Conservation (phyloP, 208 protist genomes). For the Herpetomonas samuelpessoai region DNA sequence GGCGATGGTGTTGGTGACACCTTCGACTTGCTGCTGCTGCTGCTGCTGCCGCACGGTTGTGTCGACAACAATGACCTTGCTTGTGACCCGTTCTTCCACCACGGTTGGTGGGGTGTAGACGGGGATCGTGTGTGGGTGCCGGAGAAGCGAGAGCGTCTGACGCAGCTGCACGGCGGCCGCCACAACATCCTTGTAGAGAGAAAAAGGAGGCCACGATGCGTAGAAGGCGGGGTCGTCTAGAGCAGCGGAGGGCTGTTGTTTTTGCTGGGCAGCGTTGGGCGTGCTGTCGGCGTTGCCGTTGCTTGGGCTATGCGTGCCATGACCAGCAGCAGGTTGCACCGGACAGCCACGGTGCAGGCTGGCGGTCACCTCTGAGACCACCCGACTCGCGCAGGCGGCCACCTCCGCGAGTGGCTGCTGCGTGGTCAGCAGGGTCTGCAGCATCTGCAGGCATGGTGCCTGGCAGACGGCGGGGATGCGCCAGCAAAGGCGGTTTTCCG, state of each 20-base stretch:
- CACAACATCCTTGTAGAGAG: slow-evolving; percentile 15
- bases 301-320: neutral
- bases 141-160: slow-evolving; percentile 29
- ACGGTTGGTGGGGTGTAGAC: slow-evolving; percentile 46
- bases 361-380: slow-evolving; percentile 13
- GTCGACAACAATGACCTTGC: slow-evolving; percentile 17
- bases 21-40: neutral
- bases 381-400: slow-evolving; percentile 13
- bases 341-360: slow-evolving; percentile 32
- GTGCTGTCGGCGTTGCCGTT: neutral
- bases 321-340: neutral
- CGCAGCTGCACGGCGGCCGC: slow-evolving; percentile 30
- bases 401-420: slow-evolving; percentile 27
- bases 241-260: neutral
- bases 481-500: neutral
- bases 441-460: slow-evolving; percentile 13
- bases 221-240: neutral
- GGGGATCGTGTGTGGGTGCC: slow-evolving; percentile 45
- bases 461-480: neutral
- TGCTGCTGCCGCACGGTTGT: slow-evolving; percentile 5
- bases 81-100: slow-evolving; percentile 35
- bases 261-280: neutral
- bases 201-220: neutral
- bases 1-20: too few relatives aligned
- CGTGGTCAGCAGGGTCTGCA: slow-evolving; percentile 5